These are phyloP conservation scores for Opeltia flavorubescens DNA, from an alignment of 495 filamentous ascomycete genomes.

Conservation along the genomic window DNA sequence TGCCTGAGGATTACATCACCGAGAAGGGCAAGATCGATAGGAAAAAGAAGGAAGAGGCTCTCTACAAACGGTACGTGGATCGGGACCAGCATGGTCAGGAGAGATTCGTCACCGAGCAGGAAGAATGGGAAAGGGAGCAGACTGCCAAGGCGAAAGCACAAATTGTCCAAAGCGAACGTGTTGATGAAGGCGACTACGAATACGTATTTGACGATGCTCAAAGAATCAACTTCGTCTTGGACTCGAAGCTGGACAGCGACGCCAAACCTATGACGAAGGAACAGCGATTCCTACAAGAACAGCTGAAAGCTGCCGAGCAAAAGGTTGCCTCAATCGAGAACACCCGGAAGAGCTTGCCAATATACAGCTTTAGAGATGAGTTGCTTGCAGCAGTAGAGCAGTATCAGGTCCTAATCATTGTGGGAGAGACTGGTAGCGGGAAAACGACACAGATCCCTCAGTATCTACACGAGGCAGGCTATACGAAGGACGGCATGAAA, in stretches of 20 bases:
- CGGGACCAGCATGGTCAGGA: slow-evolving; percentile 79
- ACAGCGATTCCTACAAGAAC: slow-evolving; percentile 59
- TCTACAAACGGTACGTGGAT: slow-evolving; percentile 86
- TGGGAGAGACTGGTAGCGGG: slow-evolving; percentile 82
- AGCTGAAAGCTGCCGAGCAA: slow-evolving; percentile 76
- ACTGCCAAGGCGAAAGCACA: slow-evolving; percentile 80
- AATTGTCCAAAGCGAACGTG: slow-evolving; percentile 56
- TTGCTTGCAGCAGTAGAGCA: slow-evolving; percentile 68
- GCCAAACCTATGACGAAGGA: slow-evolving; percentile 58
- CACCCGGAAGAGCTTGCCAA: slow-evolving; percentile 78
- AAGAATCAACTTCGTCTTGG: slow-evolving; percentile 75
- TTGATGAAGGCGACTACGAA: slow-evolving; percentile 82
- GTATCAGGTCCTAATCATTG: slow-evolving; percentile 66
- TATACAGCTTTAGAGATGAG: slow-evolving; percentile 65
- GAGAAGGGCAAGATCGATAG: slow-evolving; percentile 83
- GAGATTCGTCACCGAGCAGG: slow-evolving; percentile 82
- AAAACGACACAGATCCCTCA: slow-evolving; percentile 87
- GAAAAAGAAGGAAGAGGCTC: slow-evolving; percentile 78
- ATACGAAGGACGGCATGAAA: slow-evolving; percentile 59
- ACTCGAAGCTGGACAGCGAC: slow-evolving; percentile 54
- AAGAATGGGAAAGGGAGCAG: slow-evolving; percentile 93
- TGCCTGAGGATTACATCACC: slow-evolving; percentile 89
- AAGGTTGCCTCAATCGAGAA: slow-evolving; percentile 79
- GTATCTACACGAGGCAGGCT: slow-evolving; percentile 77
- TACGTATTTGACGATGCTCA: slow-evolving; percentile 86